Percentiles rank a stretch among this genome's conserved stretches.
phyloP scores from a whole-genome alignment of 2,329 filamentous ascomycete genomes.

The Byssoonygena ceratinophila region DNA sequence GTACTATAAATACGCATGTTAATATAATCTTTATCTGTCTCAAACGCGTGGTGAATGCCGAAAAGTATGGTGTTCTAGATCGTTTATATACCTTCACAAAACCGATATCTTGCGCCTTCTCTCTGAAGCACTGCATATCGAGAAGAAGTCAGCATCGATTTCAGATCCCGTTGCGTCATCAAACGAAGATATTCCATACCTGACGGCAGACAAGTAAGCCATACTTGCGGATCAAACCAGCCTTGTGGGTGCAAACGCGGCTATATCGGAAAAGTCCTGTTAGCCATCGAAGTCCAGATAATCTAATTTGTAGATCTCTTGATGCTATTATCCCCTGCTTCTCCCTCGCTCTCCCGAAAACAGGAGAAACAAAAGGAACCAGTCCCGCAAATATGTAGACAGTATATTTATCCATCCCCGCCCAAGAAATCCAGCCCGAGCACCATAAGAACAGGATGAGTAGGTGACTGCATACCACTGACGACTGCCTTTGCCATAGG shows the following conservation, averaged over 20 bases:
- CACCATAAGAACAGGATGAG: slow-evolving; percentile 8
- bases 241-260: slow-evolving; percentile 84
- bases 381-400: not conserved
- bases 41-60: not conserved
- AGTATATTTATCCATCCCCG: not conserved
- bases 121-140: slow-evolving; percentile 51
- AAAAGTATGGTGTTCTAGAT: not conserved
- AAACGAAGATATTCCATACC: slow-evolving; percentile 4
- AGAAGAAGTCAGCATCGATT: slow-evolving; percentile 8
- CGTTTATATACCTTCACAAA: slow-evolving; percentile 50
- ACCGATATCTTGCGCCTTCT: slow-evolving; percentile 58
- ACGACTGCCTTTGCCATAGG: slow-evolving; percentile 93
- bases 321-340: no score
- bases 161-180: no score
- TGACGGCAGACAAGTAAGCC: slow-evolving; percentile 71
- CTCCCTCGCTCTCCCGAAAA: slow-evolving; percentile 13
- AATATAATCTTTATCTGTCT: not conserved
- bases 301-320: no score
- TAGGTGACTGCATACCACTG: slow-evolving; percentile 59
- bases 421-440: not conserved
- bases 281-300: slow-evolving; percentile 6
- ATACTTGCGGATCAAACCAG: slow-evolving; percentile 99
- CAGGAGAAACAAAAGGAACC: not conserved
- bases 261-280: slow-evolving; percentile 33
- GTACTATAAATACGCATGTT: slow-evolving; percentile 7